Conservation (phyloP, 345 rosid species). For the Populus davidiana region DNA sequence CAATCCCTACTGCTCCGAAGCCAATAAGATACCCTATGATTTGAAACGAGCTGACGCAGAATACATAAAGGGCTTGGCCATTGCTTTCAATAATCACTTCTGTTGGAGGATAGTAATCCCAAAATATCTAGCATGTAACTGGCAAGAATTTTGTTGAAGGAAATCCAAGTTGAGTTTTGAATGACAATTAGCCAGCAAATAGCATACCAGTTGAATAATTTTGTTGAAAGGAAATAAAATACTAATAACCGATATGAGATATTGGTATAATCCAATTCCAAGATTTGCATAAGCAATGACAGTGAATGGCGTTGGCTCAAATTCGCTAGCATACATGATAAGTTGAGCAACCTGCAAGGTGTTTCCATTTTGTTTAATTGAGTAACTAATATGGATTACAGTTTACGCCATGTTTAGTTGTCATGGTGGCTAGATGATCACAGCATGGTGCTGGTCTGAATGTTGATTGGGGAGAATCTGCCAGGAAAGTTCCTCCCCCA, state of each 20-base stretch:
- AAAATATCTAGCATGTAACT: not conserved
- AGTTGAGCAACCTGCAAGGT: not conserved
- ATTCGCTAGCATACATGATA: not conserved
- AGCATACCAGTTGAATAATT: too few species aligned
- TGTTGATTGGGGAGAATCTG: constrained; percentile 22
- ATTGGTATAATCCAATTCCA: too few species aligned
- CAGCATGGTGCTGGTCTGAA: too few species aligned
- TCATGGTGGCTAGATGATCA: not conserved
- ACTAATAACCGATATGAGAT: too few species aligned
- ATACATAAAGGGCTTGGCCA: not conserved
- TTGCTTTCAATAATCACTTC: not conserved
- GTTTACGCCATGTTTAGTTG: not conserved
- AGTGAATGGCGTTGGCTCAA: too few species aligned
- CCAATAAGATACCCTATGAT: not conserved
- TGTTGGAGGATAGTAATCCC: not conserved
- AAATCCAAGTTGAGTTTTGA: not conserved
- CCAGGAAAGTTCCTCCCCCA: constrained; percentile 40
- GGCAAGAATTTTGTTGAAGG: not conserved
- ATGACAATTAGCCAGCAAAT: not conserved
- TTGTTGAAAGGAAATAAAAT: not conserved
- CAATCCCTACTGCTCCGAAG: not conserved
- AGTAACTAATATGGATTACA: too few species aligned
- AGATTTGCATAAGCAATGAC: too few species aligned
- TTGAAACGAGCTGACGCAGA: not conserved
- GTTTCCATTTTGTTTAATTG: too few species aligned